Conservation (phyloP, 2,329 filamentous ascomycete genomes). For the Simplicillium aogashimaense region DNA sequence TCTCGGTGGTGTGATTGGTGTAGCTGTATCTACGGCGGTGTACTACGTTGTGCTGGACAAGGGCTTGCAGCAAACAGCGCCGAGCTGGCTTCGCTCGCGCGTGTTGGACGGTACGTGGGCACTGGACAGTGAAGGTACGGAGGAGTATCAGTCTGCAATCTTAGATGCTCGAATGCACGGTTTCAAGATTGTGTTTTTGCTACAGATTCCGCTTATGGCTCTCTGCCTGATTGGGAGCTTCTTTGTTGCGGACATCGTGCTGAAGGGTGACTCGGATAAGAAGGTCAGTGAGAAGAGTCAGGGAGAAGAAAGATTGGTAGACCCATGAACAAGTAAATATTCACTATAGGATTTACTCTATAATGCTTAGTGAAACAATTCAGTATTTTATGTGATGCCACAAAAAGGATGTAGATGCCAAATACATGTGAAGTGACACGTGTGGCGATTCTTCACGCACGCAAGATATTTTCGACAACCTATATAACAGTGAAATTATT, state of each 20-base stretch:
- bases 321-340: too few species aligned
- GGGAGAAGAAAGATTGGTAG: too few species aligned
- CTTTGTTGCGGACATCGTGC: not conserved
- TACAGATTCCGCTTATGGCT: not conserved
- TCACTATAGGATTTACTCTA: too few species aligned
- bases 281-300: not conserved
- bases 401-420: too few species aligned
- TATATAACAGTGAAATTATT: too few species aligned
- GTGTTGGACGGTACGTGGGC: too few species aligned
- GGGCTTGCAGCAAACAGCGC: not conserved
- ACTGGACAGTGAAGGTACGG: too few species aligned
- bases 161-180: not conserved
- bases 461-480: too few species aligned
- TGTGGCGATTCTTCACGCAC: too few species aligned
- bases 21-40: not conserved
- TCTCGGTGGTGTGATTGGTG: not conserved
- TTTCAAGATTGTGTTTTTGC: not conserved
- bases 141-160: not conserved
- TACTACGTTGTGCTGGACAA: not conserved
- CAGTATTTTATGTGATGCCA: too few species aligned
- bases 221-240: not conserved
- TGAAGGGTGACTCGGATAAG: not conserved
- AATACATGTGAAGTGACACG: too few species aligned
- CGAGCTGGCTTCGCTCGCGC: not conserved
- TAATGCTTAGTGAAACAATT: too few species aligned